These are phyloP conservation scores for Gastrolobium bilobum DNA, from an alignment of 306 rosid species.

Conservation along the genomic window DNA sequence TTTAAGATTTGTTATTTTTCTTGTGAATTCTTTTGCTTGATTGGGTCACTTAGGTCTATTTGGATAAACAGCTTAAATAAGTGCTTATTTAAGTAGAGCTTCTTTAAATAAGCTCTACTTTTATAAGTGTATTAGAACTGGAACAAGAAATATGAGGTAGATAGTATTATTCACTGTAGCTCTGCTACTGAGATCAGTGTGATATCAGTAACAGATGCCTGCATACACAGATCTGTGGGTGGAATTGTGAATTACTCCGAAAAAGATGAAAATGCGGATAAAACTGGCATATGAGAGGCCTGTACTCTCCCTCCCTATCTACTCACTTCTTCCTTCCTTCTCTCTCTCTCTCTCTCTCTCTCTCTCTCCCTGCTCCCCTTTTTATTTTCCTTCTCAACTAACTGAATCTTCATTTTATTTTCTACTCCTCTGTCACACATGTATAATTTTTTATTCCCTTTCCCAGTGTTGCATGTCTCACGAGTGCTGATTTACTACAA, in stretches of 20 bases:
- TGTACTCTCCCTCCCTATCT: not conserved
- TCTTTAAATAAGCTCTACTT: constrained; percentile 3
- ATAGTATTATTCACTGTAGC: not conserved
- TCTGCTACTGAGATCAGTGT: not conserved
- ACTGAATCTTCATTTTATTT: not conserved
- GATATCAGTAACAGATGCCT: not conserved
- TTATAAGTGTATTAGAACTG: not conserved
- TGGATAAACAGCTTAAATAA: constrained; percentile 17
- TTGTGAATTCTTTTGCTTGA: constrained; percentile 16
- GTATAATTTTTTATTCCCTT: not conserved
- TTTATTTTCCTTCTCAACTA: not conserved
- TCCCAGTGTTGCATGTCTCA: not conserved
- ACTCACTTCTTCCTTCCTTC: not conserved
- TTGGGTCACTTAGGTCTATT: constrained; percentile 25
- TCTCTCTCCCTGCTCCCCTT: not conserved
- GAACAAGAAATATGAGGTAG: not conserved
- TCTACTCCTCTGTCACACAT: not conserved
- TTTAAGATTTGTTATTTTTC: not conserved
- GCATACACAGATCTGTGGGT: not conserved
- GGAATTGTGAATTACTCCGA: not conserved
- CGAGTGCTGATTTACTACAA: not conserved
- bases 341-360: not conserved
- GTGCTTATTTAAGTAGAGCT: not conserved
- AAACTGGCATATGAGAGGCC: not conserved
- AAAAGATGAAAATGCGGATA: not conserved